phyloP scores from a whole-genome alignment of 2,329 filamentous ascomycete genomes.

The Pseudocercospora ulei region DNA sequence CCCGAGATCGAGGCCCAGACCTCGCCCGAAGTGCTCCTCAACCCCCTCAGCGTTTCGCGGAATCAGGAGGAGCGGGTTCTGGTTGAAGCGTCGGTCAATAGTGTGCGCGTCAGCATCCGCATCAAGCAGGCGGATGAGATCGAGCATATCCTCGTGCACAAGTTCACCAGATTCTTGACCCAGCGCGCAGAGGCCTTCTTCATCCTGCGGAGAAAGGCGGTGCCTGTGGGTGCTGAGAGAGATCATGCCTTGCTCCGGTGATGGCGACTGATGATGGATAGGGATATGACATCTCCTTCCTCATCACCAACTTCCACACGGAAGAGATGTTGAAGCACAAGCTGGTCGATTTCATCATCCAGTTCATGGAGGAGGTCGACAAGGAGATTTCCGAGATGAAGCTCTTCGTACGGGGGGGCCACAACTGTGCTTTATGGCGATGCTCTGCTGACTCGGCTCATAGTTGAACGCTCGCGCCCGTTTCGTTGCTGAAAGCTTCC shows the following conservation, averaged over 20 bases:
- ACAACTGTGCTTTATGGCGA: background rate
- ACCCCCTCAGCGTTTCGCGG: conserved; percentile 77
- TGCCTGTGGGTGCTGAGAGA: conserved; percentile 55
- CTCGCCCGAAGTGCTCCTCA: conserved; percentile 87
- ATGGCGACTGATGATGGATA: conserved; percentile 34
- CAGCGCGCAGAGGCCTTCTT: conserved; percentile 96
- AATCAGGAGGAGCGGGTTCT: conserved; percentile 96
- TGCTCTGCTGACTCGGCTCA: conserved; percentile 27
- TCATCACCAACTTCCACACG: conserved; percentile 98
- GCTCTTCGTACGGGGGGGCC: conserved; percentile 68
- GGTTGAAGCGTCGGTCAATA: conserved; percentile 95
- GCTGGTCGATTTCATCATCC: conserved; percentile 96
- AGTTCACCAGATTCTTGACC: conserved; percentile 93
- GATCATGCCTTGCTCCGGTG: background rate
- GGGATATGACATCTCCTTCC: conserved; percentile 97
- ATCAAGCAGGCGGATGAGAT: conserved; percentile 99
- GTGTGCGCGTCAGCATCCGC: conserved; percentile 91
- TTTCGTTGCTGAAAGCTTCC: conserved; percentile 96
- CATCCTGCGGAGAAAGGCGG: conserved; percentile 85
- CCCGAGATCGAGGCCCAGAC: conserved; percentile 90
- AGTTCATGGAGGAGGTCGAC: conserved; percentile 99
- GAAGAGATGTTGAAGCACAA: conserved; percentile 99
- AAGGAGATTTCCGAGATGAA: conserved; percentile 99
- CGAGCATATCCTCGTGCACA: conserved; percentile 94
- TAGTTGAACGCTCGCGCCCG: conserved; percentile 92